Percentiles rank a stretch among this genome's conserved stretches.
phyloP scores from a whole-genome alignment of 169 alveolate species.

The Plasmodium relictum region DNA sequence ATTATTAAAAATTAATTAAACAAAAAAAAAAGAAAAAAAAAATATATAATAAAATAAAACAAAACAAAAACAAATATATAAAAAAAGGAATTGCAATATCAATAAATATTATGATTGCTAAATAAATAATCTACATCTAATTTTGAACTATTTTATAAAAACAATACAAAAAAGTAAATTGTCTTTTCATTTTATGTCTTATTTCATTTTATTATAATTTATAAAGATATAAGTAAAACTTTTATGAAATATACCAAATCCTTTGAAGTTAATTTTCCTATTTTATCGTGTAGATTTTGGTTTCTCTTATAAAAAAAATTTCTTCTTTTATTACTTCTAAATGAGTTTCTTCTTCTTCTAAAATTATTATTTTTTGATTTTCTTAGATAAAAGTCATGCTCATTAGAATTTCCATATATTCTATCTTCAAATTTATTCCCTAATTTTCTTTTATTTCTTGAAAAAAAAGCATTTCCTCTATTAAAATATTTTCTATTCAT shows the following conservation, averaged over 20 bases:
- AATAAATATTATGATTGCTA: background rate
- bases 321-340: slow-evolving; percentile 39
- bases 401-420: slow-evolving; percentile 7
- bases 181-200: background rate
- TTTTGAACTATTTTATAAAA: too few relatives aligned
- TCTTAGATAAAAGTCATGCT: background rate
- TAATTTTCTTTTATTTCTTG: slow-evolving; percentile 31
- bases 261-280: slow-evolving; percentile 68
- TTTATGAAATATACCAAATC: slow-evolving; percentile 42
- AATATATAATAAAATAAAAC: background rate
- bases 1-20: background rate
- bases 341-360: slow-evolving; percentile 28
- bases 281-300: slow-evolving; percentile 58
- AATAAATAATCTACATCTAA: too few relatives aligned
- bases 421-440: slow-evolving; percentile 25
- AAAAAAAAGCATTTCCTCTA: slow-evolving; percentile 22
- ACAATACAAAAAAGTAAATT: too few relatives aligned
- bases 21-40: slow-evolving; percentile 1
- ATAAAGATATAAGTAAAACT: background rate
- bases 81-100: too few relatives aligned
- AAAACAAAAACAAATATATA: too few relatives aligned
- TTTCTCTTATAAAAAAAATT: slow-evolving; percentile 32
- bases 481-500: slow-evolving; percentile 54
- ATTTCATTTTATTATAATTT: background rate
- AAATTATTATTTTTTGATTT: slow-evolving; percentile 16